A percentile compares a stretch with the other conserved stretches of the same genome.
These are phyloP conservation scores for Lentinula boryana DNA, from an alignment of 768 basidiomycete species.

Conservation along the genomic window DNA sequence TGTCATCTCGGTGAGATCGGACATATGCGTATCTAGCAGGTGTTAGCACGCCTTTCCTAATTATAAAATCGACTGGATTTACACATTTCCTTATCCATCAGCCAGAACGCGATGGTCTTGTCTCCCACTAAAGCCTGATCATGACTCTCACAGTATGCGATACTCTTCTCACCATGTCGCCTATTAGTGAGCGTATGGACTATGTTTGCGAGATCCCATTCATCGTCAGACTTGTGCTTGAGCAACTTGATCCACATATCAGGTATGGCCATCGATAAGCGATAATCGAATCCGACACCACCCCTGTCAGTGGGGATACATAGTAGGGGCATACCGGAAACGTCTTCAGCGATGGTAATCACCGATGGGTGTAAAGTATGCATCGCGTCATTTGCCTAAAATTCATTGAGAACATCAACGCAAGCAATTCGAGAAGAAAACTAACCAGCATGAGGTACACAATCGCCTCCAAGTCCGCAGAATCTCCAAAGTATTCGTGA, in stretches of 20 bases:
- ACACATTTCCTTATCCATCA: conserved; percentile 99
- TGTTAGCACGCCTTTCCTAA: not conserved
- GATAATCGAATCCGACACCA: conserved; percentile 96
- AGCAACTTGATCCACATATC: conserved; percentile 99
- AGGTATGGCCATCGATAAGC: conserved; percentile 96
- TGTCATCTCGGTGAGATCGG: conserved; percentile 22
- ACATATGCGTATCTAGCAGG: conserved; percentile 14
- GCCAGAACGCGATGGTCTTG: conserved; percentile 98
- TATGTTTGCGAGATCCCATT: conserved; percentile 86
- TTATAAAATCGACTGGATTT: conserved; percentile 22
- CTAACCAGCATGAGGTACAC: conserved; percentile 94
- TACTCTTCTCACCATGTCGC: conserved; percentile 82
- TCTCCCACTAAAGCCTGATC: conserved; percentile 98
- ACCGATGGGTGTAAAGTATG: conserved; percentile 73
- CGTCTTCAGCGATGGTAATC: conserved; percentile 96
- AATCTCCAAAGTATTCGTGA: conserved; percentile 92
- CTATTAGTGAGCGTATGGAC: conserved; percentile 88
- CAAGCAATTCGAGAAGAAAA: not conserved
- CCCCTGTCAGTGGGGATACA: conserved; percentile 73
- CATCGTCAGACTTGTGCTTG: conserved; percentile 82
- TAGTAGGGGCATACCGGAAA: conserved; percentile 97
- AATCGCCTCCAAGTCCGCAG: conserved; percentile 82
- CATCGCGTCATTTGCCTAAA: conserved; percentile 86
- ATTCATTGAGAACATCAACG: conserved; percentile 7
- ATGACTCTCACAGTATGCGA: conserved; percentile 93